Evolutionary conservation across 1,139 yeast species (phyloP).

Genomic region (Yamadazyma buinensis): DNA sequence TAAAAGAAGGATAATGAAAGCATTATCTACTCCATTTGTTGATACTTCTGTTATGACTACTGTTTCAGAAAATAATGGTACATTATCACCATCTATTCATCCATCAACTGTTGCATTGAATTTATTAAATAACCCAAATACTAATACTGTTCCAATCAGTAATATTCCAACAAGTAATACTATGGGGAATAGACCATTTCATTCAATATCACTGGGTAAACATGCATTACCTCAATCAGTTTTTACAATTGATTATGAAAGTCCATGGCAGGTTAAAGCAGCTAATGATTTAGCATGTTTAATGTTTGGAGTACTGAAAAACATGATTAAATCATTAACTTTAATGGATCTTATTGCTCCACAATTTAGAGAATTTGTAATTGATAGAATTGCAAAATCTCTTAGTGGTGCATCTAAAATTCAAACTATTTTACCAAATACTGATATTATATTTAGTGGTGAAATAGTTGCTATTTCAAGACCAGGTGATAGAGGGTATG

Average conservation of each 20-base stretch:
- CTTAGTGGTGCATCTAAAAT: constrained; percentile 8
- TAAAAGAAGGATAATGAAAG: constrained; percentile 54
- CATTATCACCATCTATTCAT: constrained; percentile 15
- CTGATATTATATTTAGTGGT: constrained; percentile 43
- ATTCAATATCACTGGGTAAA: constrained; percentile 59
- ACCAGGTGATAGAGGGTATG: constrained; percentile 47
- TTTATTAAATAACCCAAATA: constrained; percentile 15
- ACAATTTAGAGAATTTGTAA: constrained; percentile 64
- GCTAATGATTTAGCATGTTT: constrained; percentile 89
- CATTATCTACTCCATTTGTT: constrained; percentile 72
- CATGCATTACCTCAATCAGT: constrained; percentile 75
- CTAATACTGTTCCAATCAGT: constrained; percentile 1
- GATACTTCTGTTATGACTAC: constrained; percentile 50
- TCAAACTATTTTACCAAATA: constrained; percentile 9
- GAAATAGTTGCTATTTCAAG: constrained; percentile 56
- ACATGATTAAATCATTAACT: constrained; percentile 58
- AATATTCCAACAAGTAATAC: not conserved
- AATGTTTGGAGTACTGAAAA: constrained; percentile 76
- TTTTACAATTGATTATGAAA: constrained; percentile 70
- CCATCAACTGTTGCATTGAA: constrained; percentile 30
- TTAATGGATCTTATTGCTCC: constrained; percentile 77
- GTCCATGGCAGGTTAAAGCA: constrained; percentile 79
- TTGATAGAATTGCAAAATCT: constrained; percentile 43
- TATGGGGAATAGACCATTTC: constrained; percentile 43
- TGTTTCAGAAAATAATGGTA: constrained; percentile 6